phyloP scores from a whole-genome alignment of 768 basidiomycete species.

The Tylopilus felleus region DNA sequence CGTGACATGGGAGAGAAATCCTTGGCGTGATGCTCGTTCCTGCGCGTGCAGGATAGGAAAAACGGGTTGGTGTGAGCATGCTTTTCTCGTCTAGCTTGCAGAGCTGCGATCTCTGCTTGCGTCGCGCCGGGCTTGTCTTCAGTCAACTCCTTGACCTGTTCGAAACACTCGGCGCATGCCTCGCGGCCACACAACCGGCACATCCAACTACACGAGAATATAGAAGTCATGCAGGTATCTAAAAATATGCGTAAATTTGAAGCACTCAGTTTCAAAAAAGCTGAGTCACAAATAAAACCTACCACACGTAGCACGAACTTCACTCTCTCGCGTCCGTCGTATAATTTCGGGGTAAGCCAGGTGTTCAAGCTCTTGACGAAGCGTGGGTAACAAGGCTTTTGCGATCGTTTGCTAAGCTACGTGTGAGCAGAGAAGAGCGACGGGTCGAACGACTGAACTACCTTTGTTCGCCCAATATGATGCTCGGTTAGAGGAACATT shows the following conservation, averaged over 20 bases:
- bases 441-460: constrained; percentile 24
- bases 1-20: constrained; percentile 82
- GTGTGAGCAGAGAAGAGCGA: constrained; percentile 10
- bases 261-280: constrained; percentile 5
- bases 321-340: constrained; percentile 71
- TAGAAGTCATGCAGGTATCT: constrained; percentile 94
- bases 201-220: constrained; percentile 89
- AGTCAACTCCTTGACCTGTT: constrained; percentile 63
- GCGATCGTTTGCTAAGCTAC: constrained; percentile 60
- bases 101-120: constrained; percentile 45
- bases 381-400: constrained; percentile 59
- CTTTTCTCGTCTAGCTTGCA: constrained; percentile 54
- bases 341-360: constrained; percentile 56
- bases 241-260: constrained; percentile 10
- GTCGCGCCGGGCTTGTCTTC: constrained; percentile 46
- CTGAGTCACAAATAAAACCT: constrained; percentile 25
- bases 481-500: constrained; percentile 51
- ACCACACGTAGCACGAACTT: constrained; percentile 86
- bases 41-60: constrained; percentile 67
- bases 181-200: constrained; percentile 90
- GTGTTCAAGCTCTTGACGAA: constrained; percentile 64
- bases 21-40: constrained; percentile 62
- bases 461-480: constrained; percentile 62
- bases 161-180: constrained; percentile 81
- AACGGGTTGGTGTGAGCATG: constrained; percentile 66